A percentile compares a stretch with the other conserved stretches of the same genome.
Evolutionary conservation across 148 eudicot species (phyloP).

Genomic region (Camellia sinensis): DNA sequence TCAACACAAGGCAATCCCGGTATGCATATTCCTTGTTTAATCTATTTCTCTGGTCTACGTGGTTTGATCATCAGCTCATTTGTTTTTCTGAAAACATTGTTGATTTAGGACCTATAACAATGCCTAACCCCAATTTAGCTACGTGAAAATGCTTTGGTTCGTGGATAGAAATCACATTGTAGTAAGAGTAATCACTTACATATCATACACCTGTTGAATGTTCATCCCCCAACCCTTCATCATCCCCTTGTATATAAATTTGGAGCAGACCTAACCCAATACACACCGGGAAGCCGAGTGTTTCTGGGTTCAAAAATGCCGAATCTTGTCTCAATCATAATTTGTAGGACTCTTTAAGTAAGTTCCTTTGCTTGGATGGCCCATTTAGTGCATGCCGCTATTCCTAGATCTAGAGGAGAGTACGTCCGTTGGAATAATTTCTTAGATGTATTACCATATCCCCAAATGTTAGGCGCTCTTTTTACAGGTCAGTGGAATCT

Average conservation of each 20-base stretch:
- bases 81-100: neutral
- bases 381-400: too few species aligned
- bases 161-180: neutral
- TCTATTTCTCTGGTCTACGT: neutral
- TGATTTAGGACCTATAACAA: neutral
- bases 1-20: constrained; percentile 78
- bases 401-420: too few species aligned
- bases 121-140: neutral
- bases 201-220: neutral
- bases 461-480: too few species aligned
- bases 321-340: too few species aligned
- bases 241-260: neutral
- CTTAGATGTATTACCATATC: too few species aligned
- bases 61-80: neutral
- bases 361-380: too few species aligned
- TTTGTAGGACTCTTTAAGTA: too few species aligned
- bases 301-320: too few species aligned
- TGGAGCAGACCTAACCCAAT: neutral
- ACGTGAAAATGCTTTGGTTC: neutral
- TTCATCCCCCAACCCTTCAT: neutral
- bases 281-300: neutral
- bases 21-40: constrained; percentile 18
- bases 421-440: too few species aligned
- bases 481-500: too few species aligned
- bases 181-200: neutral